Evolutionary conservation across 495 filamentous ascomycete genomes (phyloP), one percentile per base, ranked within the genome.

Genomic region (Penicillium nucicola): DNA sequence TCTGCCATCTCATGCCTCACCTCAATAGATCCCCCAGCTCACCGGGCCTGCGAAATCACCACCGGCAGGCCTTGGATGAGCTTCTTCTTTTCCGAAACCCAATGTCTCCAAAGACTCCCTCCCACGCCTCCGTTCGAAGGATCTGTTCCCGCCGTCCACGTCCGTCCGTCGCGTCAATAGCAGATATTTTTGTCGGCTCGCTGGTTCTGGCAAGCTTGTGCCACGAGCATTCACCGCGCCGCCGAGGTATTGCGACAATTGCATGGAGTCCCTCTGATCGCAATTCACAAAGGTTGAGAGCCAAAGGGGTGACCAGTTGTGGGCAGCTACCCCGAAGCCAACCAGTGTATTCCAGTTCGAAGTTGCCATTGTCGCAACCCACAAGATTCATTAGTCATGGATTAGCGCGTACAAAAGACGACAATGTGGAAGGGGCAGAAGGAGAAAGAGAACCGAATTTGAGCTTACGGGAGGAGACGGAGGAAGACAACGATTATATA

Each of bases 171-270:
- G 66, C 66, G 58, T 68, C 69, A 52, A 61, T 75, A 68, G 73
- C 73, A 54, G 72, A 77, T 55, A 45, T 72, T 50, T 89, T 91
- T 65, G 79, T 90, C 51, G 68, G 75, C 55, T 83, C 84, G 36
- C 67, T 90, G 48, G 82, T 83, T 46, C 69, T 77, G 52, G 87
- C 84, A 40, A 76, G 83, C 39, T 74, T 78, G 45, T 89, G 86
- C 57, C 69, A 68, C 52, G 71, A 79, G 19, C 84, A 87, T 59
- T 69, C 74, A 30, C 70, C 67, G 48, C 55, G 57, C 39, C 49
- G 50, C 37, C 65, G 67, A 49, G 52, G 56, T n/a, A 14, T 72
- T 23, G 62, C 62, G 14, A 71, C 66, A 30, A 37, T 68, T 14
- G 35, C 62, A 2, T 48, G 54, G 31, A 59, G 43, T 1, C 1